These are phyloP conservation scores for Fusarium torulosum DNA, from an alignment of 2,329 filamentous ascomycete species.

Conservation along the genomic window DNA sequence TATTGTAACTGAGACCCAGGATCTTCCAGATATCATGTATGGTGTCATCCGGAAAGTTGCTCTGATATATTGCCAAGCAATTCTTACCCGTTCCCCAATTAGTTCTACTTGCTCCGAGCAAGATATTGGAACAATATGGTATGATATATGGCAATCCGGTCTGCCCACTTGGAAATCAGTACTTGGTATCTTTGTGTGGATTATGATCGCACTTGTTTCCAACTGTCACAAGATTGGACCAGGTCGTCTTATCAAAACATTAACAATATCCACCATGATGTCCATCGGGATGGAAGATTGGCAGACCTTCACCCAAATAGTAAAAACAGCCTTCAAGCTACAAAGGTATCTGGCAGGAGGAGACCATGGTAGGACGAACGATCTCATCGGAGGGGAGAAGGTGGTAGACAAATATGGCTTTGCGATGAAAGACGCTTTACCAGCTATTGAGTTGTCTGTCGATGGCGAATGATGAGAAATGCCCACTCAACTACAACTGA, in stretches of 20 bases:
- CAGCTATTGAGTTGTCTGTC: constrained; percentile 32
- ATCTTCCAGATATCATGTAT: constrained; percentile 60
- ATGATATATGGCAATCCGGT: constrained; percentile 60
- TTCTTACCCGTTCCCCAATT: constrained; percentile 58
- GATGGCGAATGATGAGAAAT: constrained; percentile 23
- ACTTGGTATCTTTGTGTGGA: constrained; percentile 64
- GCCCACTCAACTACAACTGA: not conserved
- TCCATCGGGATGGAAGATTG: constrained; percentile 64
- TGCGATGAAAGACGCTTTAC: constrained; percentile 38
- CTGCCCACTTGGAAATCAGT: constrained; percentile 61
- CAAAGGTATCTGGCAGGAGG: constrained; percentile 58
- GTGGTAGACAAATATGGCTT: constrained; percentile 47
- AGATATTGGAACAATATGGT: constrained; percentile 61
- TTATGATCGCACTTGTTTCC: constrained; percentile 58
- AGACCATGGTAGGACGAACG: constrained; percentile 27
- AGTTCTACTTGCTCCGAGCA: constrained; percentile 54
- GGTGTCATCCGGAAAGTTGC: constrained; percentile 61
- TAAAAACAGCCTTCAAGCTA: constrained; percentile 54
- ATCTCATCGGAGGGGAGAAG: constrained; percentile 44
- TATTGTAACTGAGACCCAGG: constrained; percentile 24
- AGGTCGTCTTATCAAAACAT: constrained; percentile 61
- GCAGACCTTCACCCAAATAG: constrained; percentile 57
- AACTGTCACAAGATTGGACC: constrained; percentile 56
- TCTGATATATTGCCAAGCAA: constrained; percentile 62
- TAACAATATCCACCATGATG: constrained; percentile 58